phyloP scores from a whole-genome alignment of 2,329 filamentous ascomycete genomes.

The Hypoxylon sp. region DNA sequence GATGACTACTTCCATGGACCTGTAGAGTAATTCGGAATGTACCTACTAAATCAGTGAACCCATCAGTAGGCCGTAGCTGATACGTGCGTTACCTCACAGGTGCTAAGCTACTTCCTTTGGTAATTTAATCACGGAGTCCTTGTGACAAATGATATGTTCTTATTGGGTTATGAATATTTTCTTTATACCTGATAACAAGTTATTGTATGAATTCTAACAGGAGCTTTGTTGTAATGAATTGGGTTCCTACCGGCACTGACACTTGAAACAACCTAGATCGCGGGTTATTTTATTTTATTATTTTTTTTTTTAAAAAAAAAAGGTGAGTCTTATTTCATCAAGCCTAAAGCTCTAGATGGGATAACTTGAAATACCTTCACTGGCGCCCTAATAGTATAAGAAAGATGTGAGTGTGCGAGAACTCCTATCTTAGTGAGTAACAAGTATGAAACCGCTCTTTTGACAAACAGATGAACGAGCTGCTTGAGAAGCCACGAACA shows the following conservation, averaged over 20 bases:
- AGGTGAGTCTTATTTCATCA: too few species aligned
- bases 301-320: too few species aligned
- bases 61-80: too few species aligned
- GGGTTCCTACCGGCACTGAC: neutral
- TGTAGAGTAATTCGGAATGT: neutral
- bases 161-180: neutral
- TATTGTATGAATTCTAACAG: neutral
- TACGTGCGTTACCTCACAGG: neutral
- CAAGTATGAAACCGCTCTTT: neutral
- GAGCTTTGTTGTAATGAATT: neutral
- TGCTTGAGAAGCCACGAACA: neutral
- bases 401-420: neutral
- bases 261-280: neutral
- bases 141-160: neutral
- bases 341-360: neutral
- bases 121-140: neutral
- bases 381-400: neutral
- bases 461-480: neutral
- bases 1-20: neutral
- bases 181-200: neutral
- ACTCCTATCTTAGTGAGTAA: neutral
- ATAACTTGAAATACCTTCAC: neutral
- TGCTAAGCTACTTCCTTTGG: neutral
- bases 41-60: neutral
- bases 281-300: too few species aligned